Evolutionary conservation across 2,329 filamentous ascomycete species (phyloP), one percentile per base, ranked within the genome.

Genomic region (Endothia cerciana): DNA sequence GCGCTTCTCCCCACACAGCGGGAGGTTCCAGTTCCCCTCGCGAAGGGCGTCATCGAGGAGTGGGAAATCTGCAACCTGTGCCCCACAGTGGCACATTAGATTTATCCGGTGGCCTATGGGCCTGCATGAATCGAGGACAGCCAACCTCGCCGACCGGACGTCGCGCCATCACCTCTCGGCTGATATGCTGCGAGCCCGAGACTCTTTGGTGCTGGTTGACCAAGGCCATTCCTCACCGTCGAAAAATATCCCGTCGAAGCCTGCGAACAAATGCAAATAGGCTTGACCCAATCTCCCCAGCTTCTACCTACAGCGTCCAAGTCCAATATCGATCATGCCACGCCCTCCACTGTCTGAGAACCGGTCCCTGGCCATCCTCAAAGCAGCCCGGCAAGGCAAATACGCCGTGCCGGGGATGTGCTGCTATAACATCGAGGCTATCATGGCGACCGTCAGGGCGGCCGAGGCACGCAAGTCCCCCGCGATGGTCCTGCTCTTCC

Each of bases 401-500:
- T 89, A 89, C 70, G 86, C 83, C 55, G 83, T 89, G 36, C 82
- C 86, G 2, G 85, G 82, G 69, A 87, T 87, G 80, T 88, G 86
- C 81, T 79, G 79, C 74, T 90, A 90, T 81, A 89, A 91, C 74
- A 81, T 90, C 68, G 89, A 91, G 77, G 87, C 87, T 64, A 89
- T 91, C 73, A 81, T 91, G 33, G 89, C 88, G 1, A 88, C 87
- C 3, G 87, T 91, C 57, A 84, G 84, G 70, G 90, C 90, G 10
- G 90, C 90, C 67, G 89, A 91, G 77, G 83, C 84, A 33, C 89
- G 89, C 68, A 80, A 81, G 57, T 89, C 89, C 0, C 89, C 90
- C 0, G 83, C 88, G 66, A 91, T 92, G 81, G 87, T 92, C 71
- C 86, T 90, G 33, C 85, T 92, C 70, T 92, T 92, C 77, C 90